A percentile compares a stretch with the other conserved stretches of the same genome.
These are phyloP conservation scores for Plasmodium falciparum DNA, from an alignment of 169 alveolate species.

Conservation along the genomic window DNA sequence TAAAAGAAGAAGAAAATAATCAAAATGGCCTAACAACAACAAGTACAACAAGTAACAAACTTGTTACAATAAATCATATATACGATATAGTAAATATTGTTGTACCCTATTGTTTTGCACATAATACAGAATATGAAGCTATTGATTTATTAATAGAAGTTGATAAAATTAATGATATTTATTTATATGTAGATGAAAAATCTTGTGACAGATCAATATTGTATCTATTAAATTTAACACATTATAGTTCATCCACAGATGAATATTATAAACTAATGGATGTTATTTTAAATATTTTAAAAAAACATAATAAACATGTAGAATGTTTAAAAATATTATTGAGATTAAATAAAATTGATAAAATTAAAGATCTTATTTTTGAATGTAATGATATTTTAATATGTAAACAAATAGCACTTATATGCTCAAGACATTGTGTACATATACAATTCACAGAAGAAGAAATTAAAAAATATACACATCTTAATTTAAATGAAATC, in stretches of 20 bases:
- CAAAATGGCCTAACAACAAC: constrained; percentile 3
- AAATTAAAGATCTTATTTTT: constrained; percentile 47
- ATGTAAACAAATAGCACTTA: constrained; percentile 73
- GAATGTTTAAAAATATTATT: constrained; percentile 65
- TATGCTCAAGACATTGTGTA: constrained; percentile 65
- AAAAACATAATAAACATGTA: constrained; percentile 59
- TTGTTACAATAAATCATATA: constrained; percentile 25
- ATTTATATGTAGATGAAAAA: constrained; percentile 81
- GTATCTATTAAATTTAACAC: constrained; percentile 15
- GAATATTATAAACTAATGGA: constrained; percentile 67
- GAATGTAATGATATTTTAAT: constrained; percentile 40
- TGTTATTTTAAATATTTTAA: constrained; percentile 43
- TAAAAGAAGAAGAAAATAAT: constrained; percentile 56
- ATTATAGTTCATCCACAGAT: constrained; percentile 60
- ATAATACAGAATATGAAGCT: constrained; percentile 90
- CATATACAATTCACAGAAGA: constrained; percentile 76
- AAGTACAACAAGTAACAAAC: background rate
- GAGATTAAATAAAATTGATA: constrained; percentile 44
- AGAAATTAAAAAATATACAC: constrained; percentile 59
- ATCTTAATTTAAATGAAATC: constrained; percentile 76
- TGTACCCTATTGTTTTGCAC: constrained; percentile 89
- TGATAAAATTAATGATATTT: constrained; percentile 84
- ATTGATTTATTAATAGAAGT: constrained; percentile 89
- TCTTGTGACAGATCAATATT: constrained; percentile 35
- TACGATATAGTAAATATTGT: constrained; percentile 83